Evolutionary conservation across 176 grass and related monocot genomes (phyloP), one percentile per base, ranked within the genome.

Genomic region (Themeda triandra): DNA sequence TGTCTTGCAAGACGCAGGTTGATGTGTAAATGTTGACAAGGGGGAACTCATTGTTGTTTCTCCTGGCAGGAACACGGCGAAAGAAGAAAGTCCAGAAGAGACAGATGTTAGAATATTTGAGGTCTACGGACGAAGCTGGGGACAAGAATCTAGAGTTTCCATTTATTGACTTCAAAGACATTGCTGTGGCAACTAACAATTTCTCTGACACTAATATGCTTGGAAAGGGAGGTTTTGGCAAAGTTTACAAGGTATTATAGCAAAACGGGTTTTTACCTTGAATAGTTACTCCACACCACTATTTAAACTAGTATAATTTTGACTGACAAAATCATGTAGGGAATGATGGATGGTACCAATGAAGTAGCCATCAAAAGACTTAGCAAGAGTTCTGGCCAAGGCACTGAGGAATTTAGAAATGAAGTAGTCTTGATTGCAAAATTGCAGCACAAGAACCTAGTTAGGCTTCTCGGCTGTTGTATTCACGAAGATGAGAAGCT

Each of bases 341-440:
- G 75, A 80, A 13, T 45, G 21, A 13, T 90, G 4, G 63, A 35
- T 46, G 73, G 48, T 31, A 67, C 42, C 24, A 75, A 66, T 7
- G 88, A 83, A 31, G 48, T 90, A 83, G 84, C 74, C 17, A 28
- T 87, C 23, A 90, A 90, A 65, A 71, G 68, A 71, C 68, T 71
- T 25, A 42, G 68, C 23, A 71, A 24, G 37, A 7, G 36, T 41
- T 71, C 74, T 21, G 35, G 29, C 0, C 88, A 90, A 83, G 84
- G 88, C 14, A 37, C 36, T 0, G 80, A 75, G 32, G 63, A 86
- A 10, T 84, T 84, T 0, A 84, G 23, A 66, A 84, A 84, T 29
- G 82, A 84, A 76, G 41, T 76, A 18, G 59, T 53, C 64, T 33
- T 84, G 2, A 66, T 84, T 4, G 19, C 58, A 19, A 73, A 83